phyloP scores from a whole-genome alignment of 2,329 filamentous ascomycete genomes.

The Neonectria punicea region DNA sequence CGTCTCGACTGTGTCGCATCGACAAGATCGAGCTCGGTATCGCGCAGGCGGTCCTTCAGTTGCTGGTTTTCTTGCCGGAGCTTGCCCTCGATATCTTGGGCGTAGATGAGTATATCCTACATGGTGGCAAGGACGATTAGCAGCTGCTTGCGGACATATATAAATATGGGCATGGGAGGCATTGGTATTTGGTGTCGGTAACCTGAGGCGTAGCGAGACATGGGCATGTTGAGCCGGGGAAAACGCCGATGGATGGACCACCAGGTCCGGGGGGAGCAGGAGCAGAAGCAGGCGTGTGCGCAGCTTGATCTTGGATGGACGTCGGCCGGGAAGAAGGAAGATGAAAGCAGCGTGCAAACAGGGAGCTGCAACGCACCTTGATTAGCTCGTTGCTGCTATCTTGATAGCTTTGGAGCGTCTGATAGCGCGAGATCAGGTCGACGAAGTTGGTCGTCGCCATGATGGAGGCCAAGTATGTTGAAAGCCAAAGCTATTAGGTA shows the following conservation, averaged over 20 bases:
- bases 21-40: constrained; percentile 61
- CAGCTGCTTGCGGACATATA: background rate
- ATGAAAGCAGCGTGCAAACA: constrained; percentile 1
- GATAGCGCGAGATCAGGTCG: constrained; percentile 61
- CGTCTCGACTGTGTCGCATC: constrained; percentile 60
- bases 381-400: constrained; percentile 58
- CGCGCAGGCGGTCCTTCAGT: constrained; percentile 54
- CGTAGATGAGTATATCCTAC: constrained; percentile 48
- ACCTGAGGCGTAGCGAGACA: background rate
- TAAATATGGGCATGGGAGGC: background rate
- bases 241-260: too few relatives aligned
- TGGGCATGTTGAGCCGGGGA: background rate
- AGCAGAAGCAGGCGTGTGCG: background rate
- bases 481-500: background rate
- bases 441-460: constrained; percentile 48
- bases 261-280: too few relatives aligned
- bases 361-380: constrained; percentile 51
- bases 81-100: constrained; percentile 55
- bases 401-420: constrained; percentile 54
- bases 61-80: constrained; percentile 57
- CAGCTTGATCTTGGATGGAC: background rate
- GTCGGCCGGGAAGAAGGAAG: constrained; percentile 3
- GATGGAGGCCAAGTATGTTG: constrained; percentile 22
- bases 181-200: background rate
- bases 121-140: constrained; percentile 6